These are phyloP conservation scores for Fonsecaea pedrosoi DNA, from an alignment of 2,329 filamentous ascomycete species.

Conservation along the genomic window DNA sequence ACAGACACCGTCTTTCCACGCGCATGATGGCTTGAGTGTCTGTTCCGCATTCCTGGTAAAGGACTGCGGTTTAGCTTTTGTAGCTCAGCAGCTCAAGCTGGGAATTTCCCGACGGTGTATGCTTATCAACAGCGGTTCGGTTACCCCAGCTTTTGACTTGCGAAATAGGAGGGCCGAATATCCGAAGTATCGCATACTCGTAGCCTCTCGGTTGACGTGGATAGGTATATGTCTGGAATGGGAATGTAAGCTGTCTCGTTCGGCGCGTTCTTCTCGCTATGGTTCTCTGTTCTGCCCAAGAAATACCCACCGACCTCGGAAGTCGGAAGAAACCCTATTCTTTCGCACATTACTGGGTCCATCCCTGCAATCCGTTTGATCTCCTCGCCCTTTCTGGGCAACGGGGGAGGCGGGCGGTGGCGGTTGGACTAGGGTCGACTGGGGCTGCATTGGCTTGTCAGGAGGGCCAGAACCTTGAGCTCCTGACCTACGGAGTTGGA, in stretches of 20 bases:
- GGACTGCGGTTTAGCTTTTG: not conserved
- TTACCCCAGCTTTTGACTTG: not conserved
- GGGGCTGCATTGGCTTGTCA: not conserved
- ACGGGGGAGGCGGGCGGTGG: not conserved
- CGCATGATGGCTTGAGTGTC: not conserved
- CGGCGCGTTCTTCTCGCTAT: not conserved
- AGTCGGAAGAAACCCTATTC: constrained; percentile 2
- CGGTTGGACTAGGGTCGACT: not conserved
- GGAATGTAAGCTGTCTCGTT: not conserved
- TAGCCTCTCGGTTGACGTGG: not conserved
- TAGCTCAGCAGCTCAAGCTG: not conserved
- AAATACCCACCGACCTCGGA: not conserved
- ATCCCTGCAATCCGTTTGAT: not conserved
- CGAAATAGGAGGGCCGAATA: not conserved
- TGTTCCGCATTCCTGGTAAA: not conserved
- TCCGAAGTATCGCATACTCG: not conserved
- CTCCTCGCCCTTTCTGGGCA: not conserved
- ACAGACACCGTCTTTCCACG: not conserved
- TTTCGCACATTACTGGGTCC: not conserved
- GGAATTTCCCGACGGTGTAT: not conserved
- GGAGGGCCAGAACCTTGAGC: not conserved
- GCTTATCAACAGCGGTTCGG: not conserved
- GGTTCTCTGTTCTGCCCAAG: not conserved
- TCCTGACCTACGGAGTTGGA: not conserved
- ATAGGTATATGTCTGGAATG: not conserved